These are phyloP conservation scores for Dendrobium catenatum DNA, from an alignment of 106 monocot genomes.

Conservation along the genomic window DNA sequence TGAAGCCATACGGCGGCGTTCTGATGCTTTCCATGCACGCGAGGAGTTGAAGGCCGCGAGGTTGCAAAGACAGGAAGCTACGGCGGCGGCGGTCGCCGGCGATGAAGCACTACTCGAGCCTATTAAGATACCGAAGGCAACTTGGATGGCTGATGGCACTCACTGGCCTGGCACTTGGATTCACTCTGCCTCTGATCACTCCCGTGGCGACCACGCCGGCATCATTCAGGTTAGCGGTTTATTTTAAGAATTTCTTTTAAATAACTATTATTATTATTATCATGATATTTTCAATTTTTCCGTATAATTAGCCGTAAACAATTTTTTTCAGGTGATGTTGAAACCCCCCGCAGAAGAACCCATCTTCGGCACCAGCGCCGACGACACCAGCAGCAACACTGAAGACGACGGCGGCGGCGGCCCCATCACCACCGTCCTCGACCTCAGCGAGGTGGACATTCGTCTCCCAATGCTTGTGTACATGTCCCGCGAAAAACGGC, in stretches of 20 bases:
- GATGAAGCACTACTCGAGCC: constrained; percentile 24
- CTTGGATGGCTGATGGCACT: constrained; percentile 82
- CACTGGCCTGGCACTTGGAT: constrained; percentile 86
- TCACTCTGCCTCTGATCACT: constrained; percentile 35
- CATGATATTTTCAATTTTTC: too few relatives aligned
- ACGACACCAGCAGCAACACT: constrained; percentile 15
- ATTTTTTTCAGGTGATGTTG: constrained; percentile 61
- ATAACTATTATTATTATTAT: not conserved
- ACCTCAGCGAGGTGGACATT: constrained; percentile 68
- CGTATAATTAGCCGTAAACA: too few relatives aligned
- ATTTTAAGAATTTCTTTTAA: not conserved
- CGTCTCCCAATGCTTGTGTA: constrained; percentile 93
- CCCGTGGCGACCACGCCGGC: constrained; percentile 74
- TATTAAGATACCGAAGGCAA: constrained; percentile 67
- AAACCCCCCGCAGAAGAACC: constrained; percentile 81
- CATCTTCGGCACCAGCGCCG: constrained; percentile 39
- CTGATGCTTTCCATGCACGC: constrained; percentile 71
- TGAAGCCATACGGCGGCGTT: constrained; percentile 59
- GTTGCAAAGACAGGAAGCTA: constrained; percentile 26
- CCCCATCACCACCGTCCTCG: constrained; percentile 18
- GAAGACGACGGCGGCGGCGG: not conserved
- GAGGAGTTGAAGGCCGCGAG: constrained; percentile 68
- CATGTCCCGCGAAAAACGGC: constrained; percentile 87
- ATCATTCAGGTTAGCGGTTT: constrained; percentile 53
- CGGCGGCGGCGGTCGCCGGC: constrained; percentile 20